phyloP scores from a whole-genome alignment of 2,329 filamentous ascomycete genomes.

The Fusarium sp. region DNA sequence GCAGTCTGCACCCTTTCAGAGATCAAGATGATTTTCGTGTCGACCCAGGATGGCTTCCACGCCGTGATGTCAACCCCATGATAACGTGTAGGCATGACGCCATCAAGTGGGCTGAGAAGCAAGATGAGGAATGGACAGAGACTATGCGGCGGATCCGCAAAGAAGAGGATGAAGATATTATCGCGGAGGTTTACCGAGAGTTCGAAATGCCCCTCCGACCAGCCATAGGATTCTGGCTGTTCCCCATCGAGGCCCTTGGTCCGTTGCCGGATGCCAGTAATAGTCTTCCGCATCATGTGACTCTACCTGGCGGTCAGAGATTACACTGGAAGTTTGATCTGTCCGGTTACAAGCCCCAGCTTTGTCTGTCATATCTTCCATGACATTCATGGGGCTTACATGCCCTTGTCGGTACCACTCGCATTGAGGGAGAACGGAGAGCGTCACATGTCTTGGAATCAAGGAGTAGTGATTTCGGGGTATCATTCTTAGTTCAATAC shows the following conservation, averaged over 20 bases:
- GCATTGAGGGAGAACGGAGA: not conserved
- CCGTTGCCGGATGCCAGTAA: slow-evolving; percentile 37
- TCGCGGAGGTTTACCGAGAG: no score
- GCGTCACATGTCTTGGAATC: no score
- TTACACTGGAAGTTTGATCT: not conserved
- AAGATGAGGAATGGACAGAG: no score
- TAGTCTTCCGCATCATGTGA: no score
- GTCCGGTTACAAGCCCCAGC: not conserved
- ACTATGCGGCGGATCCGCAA: no score
- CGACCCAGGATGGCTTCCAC: no score
- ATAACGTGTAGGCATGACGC: no score
- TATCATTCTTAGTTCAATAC: not conserved
- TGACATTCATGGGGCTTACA: not conserved
- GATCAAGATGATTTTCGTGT: no score
- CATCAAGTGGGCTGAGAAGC: no score
- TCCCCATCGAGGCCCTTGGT: slow-evolving; percentile 45
- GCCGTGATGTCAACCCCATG: no score
- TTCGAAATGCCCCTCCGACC: not conserved
- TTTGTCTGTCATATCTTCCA: not conserved
- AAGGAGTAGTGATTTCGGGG: not conserved
- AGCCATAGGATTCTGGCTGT: not conserved
- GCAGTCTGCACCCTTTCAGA: no score
- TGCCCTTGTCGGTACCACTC: not conserved
- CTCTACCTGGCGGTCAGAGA: not conserved
- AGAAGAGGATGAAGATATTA: no score